Percentiles rank a stretch among this genome's conserved stretches.
Evolutionary conservation across 2,329 filamentous ascomycete species (phyloP).

Genomic region (Stagonosporopsis rhizophila): DNA sequence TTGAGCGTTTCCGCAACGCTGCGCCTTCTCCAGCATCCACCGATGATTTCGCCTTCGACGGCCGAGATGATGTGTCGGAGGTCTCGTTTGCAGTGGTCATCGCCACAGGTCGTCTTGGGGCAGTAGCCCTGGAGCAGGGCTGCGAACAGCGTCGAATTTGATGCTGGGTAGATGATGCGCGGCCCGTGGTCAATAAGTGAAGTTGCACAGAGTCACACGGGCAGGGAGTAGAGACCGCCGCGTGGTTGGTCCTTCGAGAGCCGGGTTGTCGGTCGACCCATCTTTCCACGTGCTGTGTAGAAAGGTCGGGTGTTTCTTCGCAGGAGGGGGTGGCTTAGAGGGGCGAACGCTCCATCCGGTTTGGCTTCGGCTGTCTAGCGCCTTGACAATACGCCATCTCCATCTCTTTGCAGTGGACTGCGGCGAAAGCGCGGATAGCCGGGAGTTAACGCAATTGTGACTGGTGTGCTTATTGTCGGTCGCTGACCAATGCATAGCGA

Average conservation of each 20-base stretch:
- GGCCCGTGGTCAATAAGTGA: conserved; percentile 17
- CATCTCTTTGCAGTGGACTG: conserved; percentile 13
- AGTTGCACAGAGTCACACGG: conserved; percentile 15
- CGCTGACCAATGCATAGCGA: background rate
- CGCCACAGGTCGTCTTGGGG: conserved; percentile 5
- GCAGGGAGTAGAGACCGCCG: conserved; percentile 14
- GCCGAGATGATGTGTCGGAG: conserved; percentile 11
- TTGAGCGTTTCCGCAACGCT: conserved; percentile 14
- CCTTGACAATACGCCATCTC: conserved; percentile 11
- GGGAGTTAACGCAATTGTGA: conserved; percentile 16
- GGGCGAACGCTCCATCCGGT: conserved; percentile 11
- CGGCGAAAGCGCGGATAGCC: conserved; percentile 14
- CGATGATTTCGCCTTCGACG: conserved; percentile 11
- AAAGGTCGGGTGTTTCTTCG: conserved; percentile 12
- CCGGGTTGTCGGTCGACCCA: conserved; percentile 19
- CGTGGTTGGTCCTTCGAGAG: conserved; percentile 18
- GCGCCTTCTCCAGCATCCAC: conserved; percentile 19
- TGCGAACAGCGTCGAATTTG: conserved; percentile 14
- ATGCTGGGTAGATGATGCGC: conserved; percentile 10
- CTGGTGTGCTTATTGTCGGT: conserved; percentile 13
- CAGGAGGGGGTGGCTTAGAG: conserved; percentile 23
- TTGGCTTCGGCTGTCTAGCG: conserved; percentile 17
- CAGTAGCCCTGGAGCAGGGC: conserved; percentile 12
- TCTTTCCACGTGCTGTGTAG: conserved; percentile 19
- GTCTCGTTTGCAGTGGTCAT: conserved; percentile 15